phyloP scores from a whole-genome alignment of 331 rosid species.

The Ulmus americana region DNA sequence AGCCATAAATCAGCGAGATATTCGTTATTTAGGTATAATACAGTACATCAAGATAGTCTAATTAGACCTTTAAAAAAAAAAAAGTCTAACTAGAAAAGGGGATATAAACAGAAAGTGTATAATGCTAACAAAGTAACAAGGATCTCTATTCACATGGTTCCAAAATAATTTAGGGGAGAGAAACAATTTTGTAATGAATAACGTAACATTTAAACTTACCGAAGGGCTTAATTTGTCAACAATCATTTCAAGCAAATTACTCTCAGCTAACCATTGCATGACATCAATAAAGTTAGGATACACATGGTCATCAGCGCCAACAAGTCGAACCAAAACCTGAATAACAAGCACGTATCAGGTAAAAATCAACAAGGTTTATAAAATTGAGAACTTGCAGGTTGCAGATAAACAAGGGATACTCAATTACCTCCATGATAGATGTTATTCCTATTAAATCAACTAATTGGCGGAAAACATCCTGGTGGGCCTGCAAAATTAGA shows the following conservation, averaged over 20 bases:
- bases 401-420: not conserved
- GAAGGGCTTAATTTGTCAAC: conserved; percentile 86
- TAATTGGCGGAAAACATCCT: conserved; percentile 71
- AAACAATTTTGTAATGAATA: not conserved
- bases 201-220: conserved; percentile 42
- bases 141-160: too few species aligned
- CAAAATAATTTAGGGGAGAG: too few species aligned
- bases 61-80: not conserved
- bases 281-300: conserved; percentile 92
- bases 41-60: too few species aligned
- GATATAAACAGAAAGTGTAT: not conserved
- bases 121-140: not conserved
- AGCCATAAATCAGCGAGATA: too few species aligned
- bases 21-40: too few species aligned
- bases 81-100: not conserved
- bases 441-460: conserved; percentile 98
- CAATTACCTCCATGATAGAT: conserved; percentile 92
- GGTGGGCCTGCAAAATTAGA: conserved; percentile 64
- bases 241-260: conserved; percentile 93
- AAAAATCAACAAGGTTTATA: conserved; percentile 9
- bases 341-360: conserved; percentile 26
- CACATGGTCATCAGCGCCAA: conserved; percentile 85
- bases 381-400: not conserved
- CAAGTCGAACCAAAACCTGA: conserved; percentile 94
- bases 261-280: conserved; percentile 92